Percentiles rank a stretch among this genome's conserved stretches.
phyloP scores from a whole-genome alignment of 495 filamentous ascomycete species.

The Trichoderma asperelloides region DNA sequence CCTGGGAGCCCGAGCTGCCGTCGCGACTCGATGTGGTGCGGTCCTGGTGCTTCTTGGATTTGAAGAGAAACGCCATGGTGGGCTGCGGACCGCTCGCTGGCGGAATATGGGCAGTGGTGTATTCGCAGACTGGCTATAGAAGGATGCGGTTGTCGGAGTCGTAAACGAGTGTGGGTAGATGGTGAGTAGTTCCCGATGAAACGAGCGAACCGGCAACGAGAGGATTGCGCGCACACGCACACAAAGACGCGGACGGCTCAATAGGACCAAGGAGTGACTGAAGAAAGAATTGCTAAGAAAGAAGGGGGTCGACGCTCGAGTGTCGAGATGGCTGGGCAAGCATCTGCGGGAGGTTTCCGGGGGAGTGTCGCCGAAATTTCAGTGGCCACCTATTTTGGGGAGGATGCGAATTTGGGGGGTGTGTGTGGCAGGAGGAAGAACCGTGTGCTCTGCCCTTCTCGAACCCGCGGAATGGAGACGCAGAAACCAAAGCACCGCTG shows the following conservation, averaged over 20 bases:
- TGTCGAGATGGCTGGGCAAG: conserved; percentile 29
- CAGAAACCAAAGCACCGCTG: not conserved
- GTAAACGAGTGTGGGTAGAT: not conserved
- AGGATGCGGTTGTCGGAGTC: not conserved
- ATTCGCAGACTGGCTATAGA: not conserved
- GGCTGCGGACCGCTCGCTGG: conserved; percentile 8
- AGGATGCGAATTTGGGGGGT: conserved; percentile 11
- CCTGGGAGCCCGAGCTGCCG: conserved; percentile 28
- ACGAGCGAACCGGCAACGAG: conserved; percentile 6
- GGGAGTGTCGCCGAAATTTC: conserved; percentile 11
- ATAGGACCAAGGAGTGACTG: conserved; percentile 7
- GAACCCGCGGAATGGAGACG: not conserved
- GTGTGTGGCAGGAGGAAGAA: not conserved
- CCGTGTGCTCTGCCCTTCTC: not conserved
- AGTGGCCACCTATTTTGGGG: conserved; percentile 18
- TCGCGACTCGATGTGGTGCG: conserved; percentile 37
- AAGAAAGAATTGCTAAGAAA: conserved; percentile 10
- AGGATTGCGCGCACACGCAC: conserved; percentile 7
- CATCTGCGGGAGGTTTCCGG: conserved; percentile 24
- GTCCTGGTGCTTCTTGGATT: conserved; percentile 57
- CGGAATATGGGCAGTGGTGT: not conserved
- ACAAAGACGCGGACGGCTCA: conserved; percentile 10
- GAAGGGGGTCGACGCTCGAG: conserved; percentile 25
- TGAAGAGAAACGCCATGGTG: conserved; percentile 67
- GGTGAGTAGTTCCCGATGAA: not conserved